Evolutionary conservation across 1,284 basidiomycete genomes (phyloP).

Genomic region (Heterobasidion irregulare): DNA sequence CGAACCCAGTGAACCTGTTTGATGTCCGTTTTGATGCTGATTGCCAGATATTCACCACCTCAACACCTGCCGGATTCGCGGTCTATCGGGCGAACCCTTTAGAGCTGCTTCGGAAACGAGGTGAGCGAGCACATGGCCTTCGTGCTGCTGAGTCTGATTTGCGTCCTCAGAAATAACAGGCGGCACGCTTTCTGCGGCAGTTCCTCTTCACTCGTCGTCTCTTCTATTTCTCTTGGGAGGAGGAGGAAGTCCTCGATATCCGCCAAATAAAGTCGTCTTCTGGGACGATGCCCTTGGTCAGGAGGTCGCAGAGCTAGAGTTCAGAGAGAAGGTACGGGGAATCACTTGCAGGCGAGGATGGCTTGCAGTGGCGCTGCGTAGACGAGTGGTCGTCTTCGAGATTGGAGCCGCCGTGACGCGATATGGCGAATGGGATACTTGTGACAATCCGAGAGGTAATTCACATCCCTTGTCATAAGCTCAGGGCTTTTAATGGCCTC

Average conservation of each 20-base stretch:
- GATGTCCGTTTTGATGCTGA: conserved; percentile 75
- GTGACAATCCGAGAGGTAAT: conserved; percentile 80
- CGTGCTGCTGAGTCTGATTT: conserved; percentile 5
- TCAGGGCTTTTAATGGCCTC: neutral
- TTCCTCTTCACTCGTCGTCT: conserved; percentile 79
- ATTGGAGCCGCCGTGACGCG: conserved; percentile 53
- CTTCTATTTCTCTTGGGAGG: conserved; percentile 88
- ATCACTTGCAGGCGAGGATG: conserved; percentile 74
- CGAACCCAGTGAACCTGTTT: conserved; percentile 68
- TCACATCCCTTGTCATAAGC: neutral
- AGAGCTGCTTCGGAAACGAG: conserved; percentile 69
- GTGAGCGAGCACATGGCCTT: conserved; percentile 32
- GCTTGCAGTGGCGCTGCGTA: conserved; percentile 76
- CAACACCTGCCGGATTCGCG: conserved; percentile 81
- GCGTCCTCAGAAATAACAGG: conserved; percentile 54
- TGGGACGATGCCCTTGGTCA: conserved; percentile 76
- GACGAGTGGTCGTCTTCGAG: conserved; percentile 76
- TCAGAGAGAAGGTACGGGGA: conserved; percentile 80
- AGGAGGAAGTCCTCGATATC: conserved; percentile 83
- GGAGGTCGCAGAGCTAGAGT: conserved; percentile 87
- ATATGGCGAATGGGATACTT: conserved; percentile 83
- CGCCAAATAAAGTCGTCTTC: conserved; percentile 89
- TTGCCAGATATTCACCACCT: conserved; percentile 74
- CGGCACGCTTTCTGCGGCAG: conserved; percentile 71
- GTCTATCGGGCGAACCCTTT: conserved; percentile 80